A percentile compares a stretch with the other conserved stretches of the same genome.
phyloP scores from a whole-genome alignment of 805 yeast genomes.

The Wickerhamomyces ciferrii region DNA sequence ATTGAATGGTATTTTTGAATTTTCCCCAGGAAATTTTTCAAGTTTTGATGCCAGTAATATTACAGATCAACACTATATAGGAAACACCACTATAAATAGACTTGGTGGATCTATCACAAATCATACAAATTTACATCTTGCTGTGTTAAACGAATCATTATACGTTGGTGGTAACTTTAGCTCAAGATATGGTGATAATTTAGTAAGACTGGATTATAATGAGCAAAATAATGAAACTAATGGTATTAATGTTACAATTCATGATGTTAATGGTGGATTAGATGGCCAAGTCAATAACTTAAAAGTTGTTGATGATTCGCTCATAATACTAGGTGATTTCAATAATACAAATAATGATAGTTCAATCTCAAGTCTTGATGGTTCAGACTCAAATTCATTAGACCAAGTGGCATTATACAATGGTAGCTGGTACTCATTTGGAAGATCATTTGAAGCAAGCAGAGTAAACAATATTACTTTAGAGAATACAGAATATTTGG shows the following conservation, averaged over 20 bases:
- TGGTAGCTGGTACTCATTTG: conserved; percentile 39
- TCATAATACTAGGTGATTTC: conserved; percentile 45
- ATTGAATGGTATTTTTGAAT: conserved; percentile 81
- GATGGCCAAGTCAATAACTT: conserved; percentile 32
- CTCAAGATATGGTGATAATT: conserved; percentile 30
- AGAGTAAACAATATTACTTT: conserved; percentile 22
- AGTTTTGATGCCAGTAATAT: conserved; percentile 22
- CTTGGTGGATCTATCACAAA: conserved; percentile 28
- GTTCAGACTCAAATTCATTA: conserved; percentile 28
- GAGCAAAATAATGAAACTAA: conserved; percentile 14
- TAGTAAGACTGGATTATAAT: conserved; percentile 27
- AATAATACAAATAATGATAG: conserved; percentile 28
- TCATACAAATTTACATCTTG: conserved; percentile 34
- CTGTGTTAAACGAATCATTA: conserved; percentile 27
- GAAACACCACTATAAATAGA: conserved; percentile 39
- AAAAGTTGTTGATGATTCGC: conserved; percentile 24
- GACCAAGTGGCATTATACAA: conserved; percentile 31
- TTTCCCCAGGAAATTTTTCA: conserved; percentile 63
- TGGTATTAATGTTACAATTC: conserved; percentile 11
- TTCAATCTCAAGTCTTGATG: conserved; percentile 20
- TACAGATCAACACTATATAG: conserved; percentile 25
- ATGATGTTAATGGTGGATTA: conserved; percentile 30
- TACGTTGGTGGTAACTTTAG: conserved; percentile 46
- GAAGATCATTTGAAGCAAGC: conserved; percentile 20
- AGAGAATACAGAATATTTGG: conserved; percentile 33